Evolutionary conservation across 2,329 filamentous ascomycete species (phyloP).

Genomic region (Trichoderma gracile): DNA sequence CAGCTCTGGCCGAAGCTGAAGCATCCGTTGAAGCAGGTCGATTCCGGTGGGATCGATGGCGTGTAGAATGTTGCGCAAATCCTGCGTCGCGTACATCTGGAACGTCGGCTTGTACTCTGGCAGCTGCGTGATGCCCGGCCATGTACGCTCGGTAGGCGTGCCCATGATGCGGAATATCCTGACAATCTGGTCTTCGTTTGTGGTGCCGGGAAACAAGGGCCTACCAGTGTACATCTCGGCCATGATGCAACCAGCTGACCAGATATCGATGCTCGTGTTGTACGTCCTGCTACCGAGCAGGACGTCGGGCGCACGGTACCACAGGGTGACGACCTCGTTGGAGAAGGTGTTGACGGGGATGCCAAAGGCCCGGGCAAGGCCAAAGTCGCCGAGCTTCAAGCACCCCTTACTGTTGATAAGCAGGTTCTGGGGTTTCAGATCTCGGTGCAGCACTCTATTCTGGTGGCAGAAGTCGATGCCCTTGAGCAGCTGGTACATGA

Average conservation of each 20-base stretch:
- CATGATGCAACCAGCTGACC: slow-evolving; percentile 99
- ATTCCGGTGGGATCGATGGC: slow-evolving; percentile 87
- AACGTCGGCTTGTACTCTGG: slow-evolving; percentile 98
- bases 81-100: slow-evolving; percentile 91
- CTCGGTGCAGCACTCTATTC: slow-evolving; percentile 91
- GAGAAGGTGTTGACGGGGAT: slow-evolving; percentile 98
- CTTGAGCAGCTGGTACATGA: slow-evolving; percentile 96
- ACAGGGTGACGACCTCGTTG: slow-evolving; percentile 95
- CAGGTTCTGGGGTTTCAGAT: slow-evolving; percentile 94
- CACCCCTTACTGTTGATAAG: slow-evolving; percentile 91
- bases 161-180: slow-evolving; percentile 99
- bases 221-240: slow-evolving; percentile 98
- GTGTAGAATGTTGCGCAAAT: slow-evolving; percentile 80
- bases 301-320: slow-evolving; percentile 97
- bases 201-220: slow-evolving; percentile 93
- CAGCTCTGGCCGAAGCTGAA: slow-evolving; percentile 89
- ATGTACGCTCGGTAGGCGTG: slow-evolving; percentile 90
- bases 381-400: slow-evolving; percentile 92
- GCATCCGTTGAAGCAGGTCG: slow-evolving; percentile 84
- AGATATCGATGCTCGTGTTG: slow-evolving; percentile 99
- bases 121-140: slow-evolving; percentile 92
- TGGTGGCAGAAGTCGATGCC: slow-evolving; percentile 98
- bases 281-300: slow-evolving; percentile 92
- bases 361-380: slow-evolving; percentile 88
- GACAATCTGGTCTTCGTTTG: slow-evolving; percentile 95